Conservation (phyloP, 306 rosid species). For the Cucurbita argyrosperma region DNA sequence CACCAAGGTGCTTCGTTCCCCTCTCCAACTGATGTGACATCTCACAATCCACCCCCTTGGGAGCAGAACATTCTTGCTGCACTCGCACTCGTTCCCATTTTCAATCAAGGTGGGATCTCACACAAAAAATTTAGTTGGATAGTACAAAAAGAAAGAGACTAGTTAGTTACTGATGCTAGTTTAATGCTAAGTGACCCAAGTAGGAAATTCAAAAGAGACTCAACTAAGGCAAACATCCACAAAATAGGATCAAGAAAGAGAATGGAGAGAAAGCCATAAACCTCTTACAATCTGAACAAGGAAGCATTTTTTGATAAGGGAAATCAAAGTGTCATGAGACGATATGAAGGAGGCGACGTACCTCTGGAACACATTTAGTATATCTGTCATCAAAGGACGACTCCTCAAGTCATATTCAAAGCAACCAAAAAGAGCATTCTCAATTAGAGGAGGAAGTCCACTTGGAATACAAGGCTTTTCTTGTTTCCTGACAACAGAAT, state of each 20-base stretch:
- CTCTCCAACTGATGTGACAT: too few relatives aligned
- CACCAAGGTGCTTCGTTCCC: too few relatives aligned
- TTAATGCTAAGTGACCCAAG: neutral
- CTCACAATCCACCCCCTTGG: too few relatives aligned
- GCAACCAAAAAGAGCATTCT: slow-evolving; percentile 61
- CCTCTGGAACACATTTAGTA: slow-evolving; percentile 59
- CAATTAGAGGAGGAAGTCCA: slow-evolving; percentile 73
- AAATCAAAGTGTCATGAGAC: neutral
- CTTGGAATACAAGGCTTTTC: slow-evolving; percentile 66
- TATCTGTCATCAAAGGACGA: slow-evolving; percentile 63
- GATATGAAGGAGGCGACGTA: slow-evolving; percentile 11
- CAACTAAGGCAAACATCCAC: too few relatives aligned
- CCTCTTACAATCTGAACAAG: neutral
- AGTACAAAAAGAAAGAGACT: neutral
- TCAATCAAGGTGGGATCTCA: too few relatives aligned
- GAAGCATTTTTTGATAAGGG: neutral
- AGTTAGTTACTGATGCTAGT: neutral
- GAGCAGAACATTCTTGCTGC: too few relatives aligned
- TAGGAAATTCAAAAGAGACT: neutral
- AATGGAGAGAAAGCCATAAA: neutral
- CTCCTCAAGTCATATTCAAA: slow-evolving; percentile 87
- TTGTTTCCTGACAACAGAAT: slow-evolving; percentile 48
- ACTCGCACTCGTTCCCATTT: too few relatives aligned
- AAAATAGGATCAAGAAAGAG: too few relatives aligned
- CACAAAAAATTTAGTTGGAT: neutral